Percentiles rank a stretch among this genome's conserved stretches.
Conservation (phyloP, 768 basidiomycete species). For the Lactarius quietus region DNA sequence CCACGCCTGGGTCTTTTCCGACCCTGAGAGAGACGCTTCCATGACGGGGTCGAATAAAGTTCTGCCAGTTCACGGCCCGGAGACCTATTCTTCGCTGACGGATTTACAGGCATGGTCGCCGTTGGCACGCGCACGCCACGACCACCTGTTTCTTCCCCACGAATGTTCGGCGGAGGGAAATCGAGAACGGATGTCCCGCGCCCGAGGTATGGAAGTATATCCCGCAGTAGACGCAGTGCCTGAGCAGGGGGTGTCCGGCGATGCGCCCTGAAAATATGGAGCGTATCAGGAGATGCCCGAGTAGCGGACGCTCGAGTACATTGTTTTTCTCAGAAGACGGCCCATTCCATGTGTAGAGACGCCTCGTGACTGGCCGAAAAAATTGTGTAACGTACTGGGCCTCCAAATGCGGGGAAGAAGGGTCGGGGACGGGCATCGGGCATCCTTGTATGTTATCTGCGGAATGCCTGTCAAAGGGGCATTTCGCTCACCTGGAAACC, state of each 20-base stretch:
- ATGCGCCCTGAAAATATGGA: not conserved
- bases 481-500: not conserved
- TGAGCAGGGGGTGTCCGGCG: not conserved
- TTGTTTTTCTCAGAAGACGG: not conserved
- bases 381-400: not conserved
- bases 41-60: not conserved
- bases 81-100: not conserved
- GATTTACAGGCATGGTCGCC: not conserved
- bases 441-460: not conserved
- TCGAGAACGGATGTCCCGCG: not conserved
- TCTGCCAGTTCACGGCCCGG: not conserved
- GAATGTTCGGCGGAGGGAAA: not conserved
- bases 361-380: not conserved
- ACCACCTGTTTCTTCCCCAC: not conserved
- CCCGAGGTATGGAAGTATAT: not conserved
- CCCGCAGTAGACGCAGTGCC: not conserved
- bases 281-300: not conserved
- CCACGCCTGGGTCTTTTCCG: not conserved
- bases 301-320: not conserved
- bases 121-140: not conserved
- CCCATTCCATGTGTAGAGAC: not conserved
- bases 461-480: not conserved
- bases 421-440: not conserved
- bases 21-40: not conserved
- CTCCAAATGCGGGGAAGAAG: not conserved